Conservation (phyloP, 192 early-diverging fungal species). For the Umbelopsis sp. region DNA sequence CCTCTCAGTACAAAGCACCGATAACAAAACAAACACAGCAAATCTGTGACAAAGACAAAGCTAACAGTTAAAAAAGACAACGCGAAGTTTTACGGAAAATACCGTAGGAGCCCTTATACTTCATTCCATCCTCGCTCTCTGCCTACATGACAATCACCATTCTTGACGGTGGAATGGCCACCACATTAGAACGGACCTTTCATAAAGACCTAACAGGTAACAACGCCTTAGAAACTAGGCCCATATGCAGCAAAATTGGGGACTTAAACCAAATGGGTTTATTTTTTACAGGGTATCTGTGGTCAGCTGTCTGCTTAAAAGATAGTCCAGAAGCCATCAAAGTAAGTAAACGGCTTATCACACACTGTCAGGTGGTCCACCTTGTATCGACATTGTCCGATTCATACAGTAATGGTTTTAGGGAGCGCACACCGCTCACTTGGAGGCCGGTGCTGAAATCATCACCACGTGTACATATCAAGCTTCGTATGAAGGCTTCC, state of each 20-base stretch:
- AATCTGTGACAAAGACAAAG: too few relatives aligned
- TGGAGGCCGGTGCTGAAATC: slow-evolving; percentile 57
- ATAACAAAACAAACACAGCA: too few relatives aligned
- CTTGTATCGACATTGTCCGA: too few relatives aligned
- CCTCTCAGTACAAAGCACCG: too few relatives aligned
- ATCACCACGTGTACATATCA: slow-evolving; percentile 62
- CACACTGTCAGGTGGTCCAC: neutral
- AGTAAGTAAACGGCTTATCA: slow-evolving; percentile 12
- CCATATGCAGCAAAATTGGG: too few relatives aligned
- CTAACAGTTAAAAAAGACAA: too few relatives aligned
- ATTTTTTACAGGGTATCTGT: slow-evolving; percentile 29
- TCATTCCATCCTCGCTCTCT: neutral
- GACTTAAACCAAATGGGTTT: neutral
- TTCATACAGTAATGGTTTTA: neutral
- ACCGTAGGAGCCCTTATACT: neutral
- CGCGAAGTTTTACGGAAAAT: too few relatives aligned
- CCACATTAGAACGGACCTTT: slow-evolving; percentile 37
- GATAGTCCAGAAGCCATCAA: slow-evolving; percentile 44
- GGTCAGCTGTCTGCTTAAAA: slow-evolving; percentile 42
- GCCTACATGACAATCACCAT: neutral
- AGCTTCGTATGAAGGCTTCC: slow-evolving; percentile 47
- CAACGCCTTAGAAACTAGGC: too few relatives aligned
- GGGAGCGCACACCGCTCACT: slow-evolving; percentile 47
- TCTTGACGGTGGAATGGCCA: slow-evolving; percentile 53
- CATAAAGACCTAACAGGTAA: slow-evolving; percentile 41